Base-by-base conservation (phyloP, 805 yeast genomes). In the Suhomyces sp. region DNA sequence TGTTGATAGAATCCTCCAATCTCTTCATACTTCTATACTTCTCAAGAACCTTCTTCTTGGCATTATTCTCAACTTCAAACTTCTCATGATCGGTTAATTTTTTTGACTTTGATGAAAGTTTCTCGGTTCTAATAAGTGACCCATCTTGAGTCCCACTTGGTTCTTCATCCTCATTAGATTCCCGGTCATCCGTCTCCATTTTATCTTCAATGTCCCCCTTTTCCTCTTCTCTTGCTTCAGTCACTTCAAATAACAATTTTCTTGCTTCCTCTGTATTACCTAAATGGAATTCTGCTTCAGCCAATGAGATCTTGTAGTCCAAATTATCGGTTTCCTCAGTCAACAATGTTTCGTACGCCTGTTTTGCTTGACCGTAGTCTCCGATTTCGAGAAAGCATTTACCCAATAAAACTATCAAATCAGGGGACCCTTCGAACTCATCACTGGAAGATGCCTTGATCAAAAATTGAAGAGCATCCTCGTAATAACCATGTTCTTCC, bases 331-430 rank as follows among this genome's bases (percentile, higher is more conserved):
- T 83, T 7, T 78, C 79, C 24, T 58, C 56, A n/a, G 63, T 64
- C 14, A 83, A 54, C 2, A 84, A 72, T 10, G 73, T 60, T 30
- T 64, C 63, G 51, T 77, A 83, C 2, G 80, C 79, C 19, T 64
- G 66, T 46, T 73, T 77, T 0, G 95, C 95, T 32, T 74, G 73
- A 17, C 63, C 68, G 47, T 76, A 85, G 35, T 83, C 81, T 14
- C 82, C 88, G 0, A 80, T 68, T 51, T 85, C 93, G 44, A 81
- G 70, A 40, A 75, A 77, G 60, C 97, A 90, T 50, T 77, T 81
- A 4, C 88, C 96, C 40, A 88, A 66, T 2, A 85, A 74, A 18
- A 67, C 56, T 2, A 75, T 66, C 43, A 81, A 56, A 10, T 81
- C 84, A 1, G 70, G 50, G 5, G 72, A 73, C 12, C 42, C 53